phyloP scores from a whole-genome alignment of 164 flowering plant genomes.

The Pachysandra terminalis region DNA sequence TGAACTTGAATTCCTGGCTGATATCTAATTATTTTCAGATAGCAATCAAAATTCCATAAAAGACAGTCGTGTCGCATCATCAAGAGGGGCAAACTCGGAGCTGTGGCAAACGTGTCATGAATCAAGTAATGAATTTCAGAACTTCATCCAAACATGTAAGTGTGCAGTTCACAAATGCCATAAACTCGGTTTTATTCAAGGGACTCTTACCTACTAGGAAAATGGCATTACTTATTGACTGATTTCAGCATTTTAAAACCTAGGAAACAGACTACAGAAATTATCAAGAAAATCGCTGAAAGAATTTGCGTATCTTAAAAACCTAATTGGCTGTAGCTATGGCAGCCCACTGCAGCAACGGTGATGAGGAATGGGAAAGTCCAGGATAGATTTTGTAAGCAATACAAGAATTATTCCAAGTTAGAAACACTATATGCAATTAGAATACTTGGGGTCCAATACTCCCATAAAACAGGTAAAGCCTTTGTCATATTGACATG shows the following conservation, averaged over 20 bases:
- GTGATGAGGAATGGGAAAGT: background rate
- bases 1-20: too few relatives aligned
- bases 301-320: background rate
- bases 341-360: background rate
- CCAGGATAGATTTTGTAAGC: background rate
- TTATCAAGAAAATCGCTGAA: background rate
- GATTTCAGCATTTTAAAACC: background rate
- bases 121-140: background rate
- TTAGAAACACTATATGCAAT: background rate
- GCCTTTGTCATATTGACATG: background rate
- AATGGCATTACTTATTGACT: too few relatives aligned
- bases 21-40: too few relatives aligned
- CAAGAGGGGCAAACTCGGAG: background rate
- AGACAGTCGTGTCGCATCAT: too few relatives aligned
- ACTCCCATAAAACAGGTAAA: background rate
- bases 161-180: background rate
- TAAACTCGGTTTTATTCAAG: background rate
- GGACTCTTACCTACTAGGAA: too few relatives aligned
- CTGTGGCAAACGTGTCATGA: background rate
- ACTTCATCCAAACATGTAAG: background rate
- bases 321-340: background rate
- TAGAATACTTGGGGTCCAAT: background rate
- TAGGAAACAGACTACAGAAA: background rate
- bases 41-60: too few relatives aligned
- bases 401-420: background rate